These are phyloP conservation scores for Crepidotus sp. DNA, from an alignment of 1,284 basidiomycete genomes.

Conservation along the genomic window DNA sequence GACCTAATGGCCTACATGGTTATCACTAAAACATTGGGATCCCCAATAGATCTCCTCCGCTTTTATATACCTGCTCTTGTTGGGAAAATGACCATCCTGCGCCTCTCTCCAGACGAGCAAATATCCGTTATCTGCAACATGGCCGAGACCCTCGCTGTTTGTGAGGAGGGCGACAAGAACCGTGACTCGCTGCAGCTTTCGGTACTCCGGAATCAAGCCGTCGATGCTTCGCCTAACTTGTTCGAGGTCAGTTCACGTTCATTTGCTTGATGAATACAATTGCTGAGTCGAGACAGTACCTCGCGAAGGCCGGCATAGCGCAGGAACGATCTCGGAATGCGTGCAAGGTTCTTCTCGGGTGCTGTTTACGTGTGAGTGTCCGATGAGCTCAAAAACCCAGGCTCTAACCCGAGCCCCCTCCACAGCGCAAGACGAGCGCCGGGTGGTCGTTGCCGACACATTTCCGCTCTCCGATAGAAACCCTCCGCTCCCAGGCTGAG, in stretches of 20 bases:
- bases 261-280: constrained; percentile 2
- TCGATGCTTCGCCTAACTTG: constrained; percentile 38
- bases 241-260: constrained; percentile 35
- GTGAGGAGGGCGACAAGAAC: constrained; percentile 20
- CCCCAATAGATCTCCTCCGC: constrained; percentile 39
- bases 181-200: constrained; percentile 20
- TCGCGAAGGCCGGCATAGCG: constrained; percentile 27
- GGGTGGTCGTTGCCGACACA: constrained; percentile 39
- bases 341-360: constrained; percentile 32
- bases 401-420: constrained; percentile 12
- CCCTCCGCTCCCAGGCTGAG: constrained; percentile 28
- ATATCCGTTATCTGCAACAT: constrained; percentile 36
- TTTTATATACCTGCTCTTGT: constrained; percentile 43
- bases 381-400: constrained; percentile 10
- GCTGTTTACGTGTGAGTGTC: constrained; percentile 39
- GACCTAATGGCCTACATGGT: constrained; percentile 39
- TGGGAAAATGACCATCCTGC: constrained; percentile 39
- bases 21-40: constrained; percentile 33
- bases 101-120: constrained; percentile 35
- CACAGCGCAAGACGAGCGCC: constrained; percentile 37
- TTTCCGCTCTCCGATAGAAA: constrained; percentile 33
- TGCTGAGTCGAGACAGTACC: constrained; percentile 23
- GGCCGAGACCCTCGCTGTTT: constrained; percentile 29
- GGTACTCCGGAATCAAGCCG: constrained; percentile 33
- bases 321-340: constrained; percentile 28